Evolutionary conservation across 805 yeast species (phyloP), one percentile per base, ranked within the genome.

Genomic region (Lachancea sp.): DNA sequence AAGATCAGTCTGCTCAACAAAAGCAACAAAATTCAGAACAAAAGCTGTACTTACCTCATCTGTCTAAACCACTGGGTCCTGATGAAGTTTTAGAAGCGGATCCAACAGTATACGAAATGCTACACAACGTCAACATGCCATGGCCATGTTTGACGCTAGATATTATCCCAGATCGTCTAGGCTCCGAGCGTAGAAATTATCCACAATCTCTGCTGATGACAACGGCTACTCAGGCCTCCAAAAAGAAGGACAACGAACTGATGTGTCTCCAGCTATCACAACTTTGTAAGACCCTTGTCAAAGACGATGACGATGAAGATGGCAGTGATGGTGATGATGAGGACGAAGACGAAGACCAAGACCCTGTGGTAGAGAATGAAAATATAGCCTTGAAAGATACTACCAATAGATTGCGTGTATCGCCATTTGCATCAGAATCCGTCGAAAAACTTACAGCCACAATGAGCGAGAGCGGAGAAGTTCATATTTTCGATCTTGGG

Each of bases 91-190:
- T 92, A 58, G 97, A 90, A 66, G 96, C 97, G 1, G 98, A 92
- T 65, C 96, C 96, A 33, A 70, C 88, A 6, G 96, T 90, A 2
- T 92, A 92, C 61, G 95, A 90, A 56, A 92, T 92, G 97, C 68
- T 92, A 43, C 98, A 92, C 63, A 85, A 84, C 54, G 86, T 90
- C 45, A 85, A 85, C 61, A 68, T 90, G 63, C 94, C 95, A 54
- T 92, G 97, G 97, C 97, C 98, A 9, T 88, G 97, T 66, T 67
- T 92, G 58, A 87, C 97, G 3, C 70, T 92, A 45, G 97, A 90
- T 57, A 68, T 92, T 16, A 66, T 92, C 39, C 95, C 96, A 5
- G 98, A 92, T 60, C 69, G 70, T 38, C 69, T 85, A 45, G 98
- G 98, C 8, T 69, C 75, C 37, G 97, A 88, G 63, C 81, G 98